Percentiles rank a stretch among this genome's conserved stretches.
phyloP scores from a whole-genome alignment of 2,329 filamentous ascomycete genomes.

The Colletotrichum graminicola region DNA sequence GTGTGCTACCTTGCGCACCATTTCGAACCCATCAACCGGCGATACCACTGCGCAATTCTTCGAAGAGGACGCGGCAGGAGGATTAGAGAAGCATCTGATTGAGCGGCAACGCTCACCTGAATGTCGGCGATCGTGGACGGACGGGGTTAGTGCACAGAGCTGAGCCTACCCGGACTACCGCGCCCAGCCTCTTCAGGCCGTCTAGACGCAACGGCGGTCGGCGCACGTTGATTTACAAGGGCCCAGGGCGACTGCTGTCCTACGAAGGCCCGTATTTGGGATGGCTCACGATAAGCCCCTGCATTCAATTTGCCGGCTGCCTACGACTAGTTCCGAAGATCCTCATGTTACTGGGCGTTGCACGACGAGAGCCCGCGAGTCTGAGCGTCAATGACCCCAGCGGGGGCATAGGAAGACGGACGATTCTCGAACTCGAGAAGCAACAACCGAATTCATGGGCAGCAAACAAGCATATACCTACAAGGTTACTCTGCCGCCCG shows the following conservation, averaged over 20 bases:
- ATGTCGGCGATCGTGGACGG: conserved; percentile 33
- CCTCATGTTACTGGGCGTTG: conserved; percentile 22
- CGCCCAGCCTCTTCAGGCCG: conserved; percentile 22
- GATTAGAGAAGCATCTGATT: background rate
- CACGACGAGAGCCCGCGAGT: background rate
- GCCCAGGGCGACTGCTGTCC: conserved; percentile 24
- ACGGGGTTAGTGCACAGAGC: conserved; percentile 23
- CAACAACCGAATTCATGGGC: background rate
- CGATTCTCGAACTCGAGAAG: conserved; percentile 8
- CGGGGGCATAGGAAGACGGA: background rate
- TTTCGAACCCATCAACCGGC: background rate
- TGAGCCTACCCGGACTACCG: conserved; percentile 24
- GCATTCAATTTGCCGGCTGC: background rate
- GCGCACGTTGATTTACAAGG: conserved; percentile 9
- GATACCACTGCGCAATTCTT: background rate
- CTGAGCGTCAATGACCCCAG: conserved; percentile 9
- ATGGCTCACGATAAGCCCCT: conserved; percentile 25
- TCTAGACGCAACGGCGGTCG: conserved; percentile 20
- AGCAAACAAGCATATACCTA: background rate
- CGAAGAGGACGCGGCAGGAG: background rate
- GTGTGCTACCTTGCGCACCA: background rate
- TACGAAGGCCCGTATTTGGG: conserved; percentile 37
- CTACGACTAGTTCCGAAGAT: conserved; percentile 28
- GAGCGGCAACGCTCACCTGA: conserved; percentile 23
- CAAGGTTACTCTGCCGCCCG: background rate